Base-by-base conservation (phyloP, 148 eudicot species). In the Fallopia convolvulus region DNA sequence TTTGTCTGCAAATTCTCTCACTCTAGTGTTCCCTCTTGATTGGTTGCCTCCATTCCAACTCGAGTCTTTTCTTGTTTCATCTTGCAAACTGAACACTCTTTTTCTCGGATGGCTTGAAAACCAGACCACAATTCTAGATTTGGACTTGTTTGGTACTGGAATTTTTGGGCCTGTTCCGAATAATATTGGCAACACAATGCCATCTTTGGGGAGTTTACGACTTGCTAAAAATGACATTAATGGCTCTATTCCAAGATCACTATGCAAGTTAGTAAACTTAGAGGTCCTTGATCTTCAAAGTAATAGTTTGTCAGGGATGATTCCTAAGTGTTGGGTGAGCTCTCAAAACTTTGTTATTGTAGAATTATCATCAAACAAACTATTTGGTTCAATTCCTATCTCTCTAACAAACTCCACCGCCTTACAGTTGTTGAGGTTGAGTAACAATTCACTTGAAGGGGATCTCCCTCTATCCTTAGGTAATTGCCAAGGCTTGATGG, bases 361-460 rank as follows among this genome's bases (percentile, higher is more conserved):
- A 3, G 77, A 79, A 10, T 10, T 87, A 32, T 85, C 84, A 17
- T 56, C 72, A 12, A 89, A 87, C 50, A 77, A 73, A 11, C 18
- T 89, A 5, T 80, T 2, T 0, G 75, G 75, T 7, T 36, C 6
- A 6, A 76, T 87, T 21, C 87, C 88, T 15, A 14, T 3, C 14
- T 77, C 87, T 36, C 3, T 84, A 0, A 77, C 80, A 5, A 11
- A 15, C 40, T 32, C 20, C 11, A 20, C 72, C 6, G 4, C 0
- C 0, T 26, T 86, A n/a, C 0, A 0, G 6, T 73, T 23, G 5
- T 47, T 89, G 39, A 39, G 76, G 2, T 52, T 90, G 40, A 81
- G 55, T 26, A 58, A 79, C 48, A 89, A 88, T 56, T 66, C n/a
- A 3, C 70, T 89, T 13, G 39, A 68, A 9, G 92, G 90, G 17